Percentiles rank a stretch among this genome's conserved stretches.
Conservation (phyloP, 2,329 filamentous ascomycete genomes). For the Graphilbum fragrans region DNA sequence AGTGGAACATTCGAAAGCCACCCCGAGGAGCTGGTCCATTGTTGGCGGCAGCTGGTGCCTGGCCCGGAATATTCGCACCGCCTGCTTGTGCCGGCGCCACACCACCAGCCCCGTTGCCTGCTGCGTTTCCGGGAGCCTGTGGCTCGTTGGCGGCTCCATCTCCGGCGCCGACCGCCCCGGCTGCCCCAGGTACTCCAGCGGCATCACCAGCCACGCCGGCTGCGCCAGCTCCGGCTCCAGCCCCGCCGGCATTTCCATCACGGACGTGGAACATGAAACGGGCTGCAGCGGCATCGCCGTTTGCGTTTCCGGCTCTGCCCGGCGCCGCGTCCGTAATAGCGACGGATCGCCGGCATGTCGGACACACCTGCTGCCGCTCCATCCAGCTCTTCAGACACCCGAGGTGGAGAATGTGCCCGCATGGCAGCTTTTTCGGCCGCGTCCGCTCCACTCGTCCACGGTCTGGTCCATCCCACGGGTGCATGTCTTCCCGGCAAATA, state of each 20-base stretch:
- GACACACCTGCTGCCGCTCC: slow-evolving; percentile 92
- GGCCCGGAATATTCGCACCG: background rate
- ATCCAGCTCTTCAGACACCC: slow-evolving; percentile 94
- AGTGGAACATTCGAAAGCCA: slow-evolving; percentile 23
- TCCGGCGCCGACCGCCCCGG: background rate
- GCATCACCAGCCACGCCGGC: slow-evolving; percentile 1
- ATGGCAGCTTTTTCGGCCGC: slow-evolving; percentile 90
- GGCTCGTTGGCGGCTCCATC: too few relatives aligned
- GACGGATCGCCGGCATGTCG: slow-evolving; percentile 81
- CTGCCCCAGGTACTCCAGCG: background rate
- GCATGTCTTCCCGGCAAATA: slow-evolving; percentile 95
- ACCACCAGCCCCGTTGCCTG: background rate
- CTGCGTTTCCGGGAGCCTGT: background rate
- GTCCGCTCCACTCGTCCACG: slow-evolving; percentile 69
- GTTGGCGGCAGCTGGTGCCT: background rate
- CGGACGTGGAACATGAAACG: slow-evolving; percentile 18
- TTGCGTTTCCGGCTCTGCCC: slow-evolving; percentile 12
- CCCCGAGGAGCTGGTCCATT: background rate
- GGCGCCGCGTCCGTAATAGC: slow-evolving; percentile 35
- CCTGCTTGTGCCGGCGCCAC: too few relatives aligned
- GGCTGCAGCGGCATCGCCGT: slow-evolving; percentile 22
- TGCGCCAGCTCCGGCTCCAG: slow-evolving; percentile 13
- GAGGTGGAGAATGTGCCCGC: slow-evolving; percentile 89
- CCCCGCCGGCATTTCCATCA: slow-evolving; percentile 9
- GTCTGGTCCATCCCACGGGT: slow-evolving; percentile 54